phyloP scores from a whole-genome alignment of 2,329 filamentous ascomycete genomes.

The Pseudophaeomoniella oleicola region DNA sequence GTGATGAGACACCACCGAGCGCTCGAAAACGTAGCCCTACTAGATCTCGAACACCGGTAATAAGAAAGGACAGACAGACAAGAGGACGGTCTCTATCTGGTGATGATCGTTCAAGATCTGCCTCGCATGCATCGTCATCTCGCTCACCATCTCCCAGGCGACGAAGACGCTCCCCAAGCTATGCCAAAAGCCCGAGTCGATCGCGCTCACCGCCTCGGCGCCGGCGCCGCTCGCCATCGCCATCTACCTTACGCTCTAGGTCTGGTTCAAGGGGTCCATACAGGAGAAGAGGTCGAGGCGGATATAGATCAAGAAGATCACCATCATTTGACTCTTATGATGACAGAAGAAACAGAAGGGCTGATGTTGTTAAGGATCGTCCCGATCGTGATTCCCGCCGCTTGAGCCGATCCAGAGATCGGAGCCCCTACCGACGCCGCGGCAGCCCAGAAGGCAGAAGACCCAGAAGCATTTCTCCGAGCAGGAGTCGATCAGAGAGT shows the following conservation, averaged over 20 bases:
- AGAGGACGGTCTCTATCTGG: slow-evolving; percentile 22
- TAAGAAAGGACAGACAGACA: slow-evolving; percentile 19
- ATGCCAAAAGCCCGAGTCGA: slow-evolving; percentile 21
- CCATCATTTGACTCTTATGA: slow-evolving; percentile 26
- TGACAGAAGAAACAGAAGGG: slow-evolving; percentile 26
- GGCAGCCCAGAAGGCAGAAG: slow-evolving; percentile 17
- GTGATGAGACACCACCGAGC: slow-evolving; percentile 9
- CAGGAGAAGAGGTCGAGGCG: slow-evolving; percentile 16
- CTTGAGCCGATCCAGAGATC: slow-evolving; percentile 22
- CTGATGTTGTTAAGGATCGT: slow-evolving; percentile 35
- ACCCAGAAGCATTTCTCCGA: slow-evolving; percentile 10
- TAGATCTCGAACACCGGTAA: slow-evolving; percentile 20
- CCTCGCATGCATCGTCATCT: slow-evolving; percentile 31
- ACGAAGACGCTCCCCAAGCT: slow-evolving; percentile 25
- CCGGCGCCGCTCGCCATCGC: slow-evolving; percentile 18
- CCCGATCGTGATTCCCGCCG: slow-evolving; percentile 26
- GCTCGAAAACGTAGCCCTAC: slow-evolving; percentile 13
- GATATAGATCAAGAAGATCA: slow-evolving; percentile 20
- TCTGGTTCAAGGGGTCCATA: slow-evolving; percentile 9
- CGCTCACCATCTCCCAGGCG: slow-evolving; percentile 42
- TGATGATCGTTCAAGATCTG: slow-evolving; percentile 34
- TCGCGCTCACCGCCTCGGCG: slow-evolving; percentile 19
- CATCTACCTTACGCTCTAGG: slow-evolving; percentile 21
- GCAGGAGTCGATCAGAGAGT: slow-evolving; percentile 13
- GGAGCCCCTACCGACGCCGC: slow-evolving; percentile 17